phyloP scores from a whole-genome alignment of 1,139 yeast genomes.

The Protomyces gravidus region DNA sequence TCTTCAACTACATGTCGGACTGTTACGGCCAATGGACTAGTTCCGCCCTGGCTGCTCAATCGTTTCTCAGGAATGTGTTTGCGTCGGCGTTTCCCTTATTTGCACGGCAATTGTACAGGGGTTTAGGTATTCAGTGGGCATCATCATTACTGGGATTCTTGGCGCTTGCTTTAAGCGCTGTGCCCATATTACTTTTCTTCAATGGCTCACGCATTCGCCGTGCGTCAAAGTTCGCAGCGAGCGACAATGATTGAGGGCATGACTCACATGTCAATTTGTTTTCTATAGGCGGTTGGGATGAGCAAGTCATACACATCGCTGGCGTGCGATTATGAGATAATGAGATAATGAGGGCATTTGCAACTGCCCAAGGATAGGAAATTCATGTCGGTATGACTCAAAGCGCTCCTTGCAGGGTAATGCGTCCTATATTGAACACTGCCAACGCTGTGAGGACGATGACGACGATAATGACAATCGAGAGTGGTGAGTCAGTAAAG shows the following conservation, averaged over 20 bases:
- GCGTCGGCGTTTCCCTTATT: slow-evolving; percentile 62
- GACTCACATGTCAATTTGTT: too few relatives aligned
- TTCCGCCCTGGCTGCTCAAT: slow-evolving; percentile 83
- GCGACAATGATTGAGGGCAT: slow-evolving; percentile 2
- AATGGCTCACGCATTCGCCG: slow-evolving; percentile 18
- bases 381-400: too few relatives aligned
- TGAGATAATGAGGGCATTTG: too few relatives aligned
- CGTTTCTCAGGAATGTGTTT: slow-evolving; percentile 71
- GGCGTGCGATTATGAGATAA: too few relatives aligned
- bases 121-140: slow-evolving; percentile 25
- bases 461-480: too few relatives aligned
- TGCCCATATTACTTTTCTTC: slow-evolving; percentile 11
- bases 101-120: slow-evolving; percentile 13
- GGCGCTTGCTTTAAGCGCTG: slow-evolving; percentile 4
- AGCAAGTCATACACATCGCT: too few relatives aligned
- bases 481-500: too few relatives aligned
- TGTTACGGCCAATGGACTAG: slow-evolving; percentile 76
- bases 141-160: slow-evolving; percentile 4
- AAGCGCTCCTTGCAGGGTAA: too few relatives aligned
- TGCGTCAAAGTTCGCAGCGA: slow-evolving; percentile 22
- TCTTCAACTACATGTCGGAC: slow-evolving; percentile 60
- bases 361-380: too few relatives aligned
- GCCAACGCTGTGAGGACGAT: too few relatives aligned
- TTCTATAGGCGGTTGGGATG: too few relatives aligned
- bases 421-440: too few relatives aligned